Conservation (phyloP, 1,284 basidiomycete species). For the Stygiomarasmius scandens region DNA sequence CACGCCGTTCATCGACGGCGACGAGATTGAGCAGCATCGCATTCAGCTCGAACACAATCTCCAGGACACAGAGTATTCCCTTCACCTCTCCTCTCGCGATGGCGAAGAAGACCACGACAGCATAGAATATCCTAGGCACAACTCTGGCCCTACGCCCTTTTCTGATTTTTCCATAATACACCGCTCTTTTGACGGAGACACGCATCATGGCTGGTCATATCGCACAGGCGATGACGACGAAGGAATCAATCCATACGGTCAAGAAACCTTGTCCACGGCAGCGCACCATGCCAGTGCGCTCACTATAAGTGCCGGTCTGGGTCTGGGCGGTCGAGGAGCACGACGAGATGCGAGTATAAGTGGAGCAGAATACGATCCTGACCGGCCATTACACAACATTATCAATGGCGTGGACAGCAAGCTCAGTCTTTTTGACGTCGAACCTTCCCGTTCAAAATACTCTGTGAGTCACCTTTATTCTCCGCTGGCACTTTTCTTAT, state of each 20-base stretch:
- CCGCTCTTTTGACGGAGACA: conserved; percentile 56
- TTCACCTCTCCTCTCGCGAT: conserved; percentile 56
- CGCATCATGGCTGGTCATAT: conserved; percentile 66
- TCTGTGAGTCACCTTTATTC: conserved; percentile 37
- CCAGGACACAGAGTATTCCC: conserved; percentile 68
- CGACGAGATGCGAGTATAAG: conserved; percentile 61
- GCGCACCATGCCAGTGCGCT: conserved; percentile 86
- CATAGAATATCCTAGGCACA: conserved; percentile 71
- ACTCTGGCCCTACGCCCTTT: conserved; percentile 54
- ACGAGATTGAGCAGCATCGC: conserved; percentile 70
- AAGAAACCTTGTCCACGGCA: conserved; percentile 75
- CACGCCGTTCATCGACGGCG: conserved; percentile 52
- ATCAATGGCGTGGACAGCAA: conserved; percentile 58
- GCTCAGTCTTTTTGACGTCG: conserved; percentile 55
- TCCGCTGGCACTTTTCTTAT: conserved; percentile 3
- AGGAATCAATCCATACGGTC: conserved; percentile 63
- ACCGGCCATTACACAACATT: conserved; percentile 76
- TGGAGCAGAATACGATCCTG: conserved; percentile 86
- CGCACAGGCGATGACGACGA: conserved; percentile 65
- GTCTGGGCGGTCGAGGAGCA: conserved; percentile 43
- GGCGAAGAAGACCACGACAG: conserved; percentile 44
- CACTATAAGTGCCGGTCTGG: conserved; percentile 83
- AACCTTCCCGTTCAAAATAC: conserved; percentile 51
- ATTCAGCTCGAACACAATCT: conserved; percentile 76
- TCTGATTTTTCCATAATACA: conserved; percentile 64